Evolutionary conservation across 2,329 filamentous ascomycete species (phyloP).

Genomic region (Monilinia fructicola): DNA sequence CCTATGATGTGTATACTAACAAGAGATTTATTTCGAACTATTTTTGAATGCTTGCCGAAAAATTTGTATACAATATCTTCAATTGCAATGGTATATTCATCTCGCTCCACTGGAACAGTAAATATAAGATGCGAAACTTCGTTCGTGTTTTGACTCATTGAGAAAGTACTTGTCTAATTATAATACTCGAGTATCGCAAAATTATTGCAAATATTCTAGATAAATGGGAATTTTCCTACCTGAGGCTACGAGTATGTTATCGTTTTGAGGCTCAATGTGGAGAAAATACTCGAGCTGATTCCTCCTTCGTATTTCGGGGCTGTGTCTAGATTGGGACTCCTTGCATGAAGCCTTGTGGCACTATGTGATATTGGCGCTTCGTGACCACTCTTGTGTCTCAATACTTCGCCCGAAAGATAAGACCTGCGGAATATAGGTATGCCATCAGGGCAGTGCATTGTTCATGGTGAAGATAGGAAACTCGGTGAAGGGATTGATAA

Average conservation of each 20-base stretch:
- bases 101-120: neutral
- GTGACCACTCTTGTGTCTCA: constrained; percentile 1
- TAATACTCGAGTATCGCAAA: neutral
- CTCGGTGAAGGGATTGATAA: constrained; percentile 7
- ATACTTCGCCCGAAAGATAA: neutral
- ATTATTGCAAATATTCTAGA: neutral
- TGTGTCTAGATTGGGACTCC: neutral
- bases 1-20: neutral
- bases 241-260: constrained; percentile 7
- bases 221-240: neutral
- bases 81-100: constrained; percentile 5
- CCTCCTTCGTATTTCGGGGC: neutral
- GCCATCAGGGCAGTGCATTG: neutral
- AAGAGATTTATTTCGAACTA: neutral
- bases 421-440: neutral
- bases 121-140: neutral
- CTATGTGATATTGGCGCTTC: neutral
- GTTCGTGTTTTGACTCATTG: neutral
- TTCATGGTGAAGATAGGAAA: neutral
- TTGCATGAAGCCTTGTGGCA: neutral
- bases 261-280: constrained; percentile 9
- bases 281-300: neutral
- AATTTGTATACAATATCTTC: constrained; percentile 9
- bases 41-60: neutral
- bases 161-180: neutral